A percentile compares a stretch with the other conserved stretches of the same genome.
Conservation (phyloP, 2,329 filamentous ascomycete genomes). For the Endothia cerciana region DNA sequence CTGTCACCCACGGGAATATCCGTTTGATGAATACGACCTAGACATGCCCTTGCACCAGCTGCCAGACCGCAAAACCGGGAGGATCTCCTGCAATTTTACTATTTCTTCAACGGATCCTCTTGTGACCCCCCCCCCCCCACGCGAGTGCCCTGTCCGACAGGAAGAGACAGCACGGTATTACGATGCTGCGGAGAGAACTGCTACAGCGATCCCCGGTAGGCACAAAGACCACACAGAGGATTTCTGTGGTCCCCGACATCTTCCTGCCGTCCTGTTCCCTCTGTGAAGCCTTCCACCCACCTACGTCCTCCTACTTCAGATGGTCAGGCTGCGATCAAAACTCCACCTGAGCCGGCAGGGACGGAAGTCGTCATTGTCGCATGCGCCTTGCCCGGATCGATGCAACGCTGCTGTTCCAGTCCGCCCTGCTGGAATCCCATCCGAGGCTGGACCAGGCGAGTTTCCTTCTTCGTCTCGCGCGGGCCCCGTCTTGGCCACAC, state of each 20-base stretch:
- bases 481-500: conserved; percentile 18
- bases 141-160: not conserved
- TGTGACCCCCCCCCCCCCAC: not conserved
- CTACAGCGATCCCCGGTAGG: conserved; percentile 2
- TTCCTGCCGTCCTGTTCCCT: not conserved
- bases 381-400: conserved; percentile 22
- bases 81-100: not conserved
- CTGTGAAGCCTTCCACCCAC: conserved; percentile 5
- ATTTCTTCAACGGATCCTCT: not conserved
- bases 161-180: not conserved
- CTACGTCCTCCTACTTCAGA: conserved; percentile 16
- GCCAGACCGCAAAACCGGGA: not conserved
- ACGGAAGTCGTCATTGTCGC: conserved; percentile 25
- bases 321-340: conserved; percentile 29
- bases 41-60: not conserved
- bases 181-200: not conserved
- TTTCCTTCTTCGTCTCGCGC: conserved; percentile 15
- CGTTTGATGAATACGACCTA: conserved; percentile 4
- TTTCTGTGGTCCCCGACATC: not conserved
- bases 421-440: conserved; percentile 17
- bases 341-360: conserved; percentile 29
- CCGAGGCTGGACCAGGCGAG: conserved; percentile 8
- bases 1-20: conserved; percentile 8
- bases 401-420: conserved; percentile 23
- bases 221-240: conserved; percentile 6